Evolutionary conservation across 176 grass and related monocot species (phyloP), one percentile per base, ranked within the genome.

Genomic region (Oryza glumipatula): DNA sequence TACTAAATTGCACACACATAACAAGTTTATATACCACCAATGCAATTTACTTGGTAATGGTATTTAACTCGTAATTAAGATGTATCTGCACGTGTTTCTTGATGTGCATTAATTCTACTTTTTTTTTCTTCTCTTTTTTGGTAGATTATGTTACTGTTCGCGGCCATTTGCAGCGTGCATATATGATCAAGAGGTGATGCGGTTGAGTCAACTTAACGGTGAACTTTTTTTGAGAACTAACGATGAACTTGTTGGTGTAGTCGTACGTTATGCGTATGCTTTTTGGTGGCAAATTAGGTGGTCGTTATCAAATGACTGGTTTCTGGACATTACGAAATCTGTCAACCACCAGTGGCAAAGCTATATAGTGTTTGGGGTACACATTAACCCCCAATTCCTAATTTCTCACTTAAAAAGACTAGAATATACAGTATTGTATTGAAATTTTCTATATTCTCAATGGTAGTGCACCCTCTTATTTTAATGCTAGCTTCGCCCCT

Each of bases 1-100:
- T 26, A 26, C 26, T 26, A 26, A 26, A 26, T 26, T 26, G 26
- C 26, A 26, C 26, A 26, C 26, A 26, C 26, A 1, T 26, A 26
- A 26, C 26, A 26, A 26, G 26, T 26, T 26, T 26, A 26, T 26
- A 26, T 26, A 26, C 26, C 26, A 26, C 26, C 26, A 26, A 26
- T 26, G 1, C 1, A 26, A 26, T 26, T 26, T 26, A 26, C 26
- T 26, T 1, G 26, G 26, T 1, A 26, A 26, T 26, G 48, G 0
- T 21, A 21, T 9, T n/a, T 58, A 58, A 58, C 54, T 3, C 54
- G 6, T 58, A 58, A n/a, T 21, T 58, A 8, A n/a, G 6, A 58
- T 58, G 7, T 46, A 21, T 65, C 17, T n/a, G 54, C 54, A 82
- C 69, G 80, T 73, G 52, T 73, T 72, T 72, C 35, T 72, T 21